These are phyloP conservation scores for Phaseolus lunatus DNA, from an alignment of 306 rosid species.

Conservation along the genomic window DNA sequence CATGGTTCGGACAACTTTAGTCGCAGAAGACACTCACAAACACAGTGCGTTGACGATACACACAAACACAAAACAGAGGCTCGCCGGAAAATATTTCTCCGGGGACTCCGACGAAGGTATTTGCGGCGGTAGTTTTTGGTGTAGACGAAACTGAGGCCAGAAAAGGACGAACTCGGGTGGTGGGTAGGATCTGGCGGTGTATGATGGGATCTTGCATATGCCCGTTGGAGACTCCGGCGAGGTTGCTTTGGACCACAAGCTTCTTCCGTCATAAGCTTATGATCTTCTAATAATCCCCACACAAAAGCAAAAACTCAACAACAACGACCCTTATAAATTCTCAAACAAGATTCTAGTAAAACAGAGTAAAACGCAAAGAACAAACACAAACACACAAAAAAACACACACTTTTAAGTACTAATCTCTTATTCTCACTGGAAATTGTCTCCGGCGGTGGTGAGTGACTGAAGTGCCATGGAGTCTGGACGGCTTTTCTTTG, in stretches of 20 bases:
- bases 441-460: background rate
- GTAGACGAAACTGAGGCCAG: constrained; percentile 36
- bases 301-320: background rate
- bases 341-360: constrained; percentile 23
- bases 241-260: constrained; percentile 96
- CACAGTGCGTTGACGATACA: background rate
- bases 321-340: constrained; percentile 6
- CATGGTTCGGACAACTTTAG: constrained; percentile 59
- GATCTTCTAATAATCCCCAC: constrained; percentile 72
- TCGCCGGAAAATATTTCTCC: constrained; percentile 51
- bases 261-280: constrained; percentile 99
- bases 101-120: constrained; percentile 32
- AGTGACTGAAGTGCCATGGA: constrained; percentile 54
- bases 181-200: constrained; percentile 56
- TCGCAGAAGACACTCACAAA: constrained; percentile 54
- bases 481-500: constrained; percentile 76
- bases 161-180: constrained; percentile 38
- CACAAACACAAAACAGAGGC: background rate
- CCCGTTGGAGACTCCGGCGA: constrained; percentile 88
- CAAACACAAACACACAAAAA: background rate
- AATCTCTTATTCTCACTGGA: constrained; percentile 28
- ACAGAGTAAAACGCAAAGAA: background rate
- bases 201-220: constrained; percentile 94
- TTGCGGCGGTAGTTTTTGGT: background rate
- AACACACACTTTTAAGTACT: background rate